Conservation (phyloP, 345 rosid species). For the Euphorbia tirucalli region DNA sequence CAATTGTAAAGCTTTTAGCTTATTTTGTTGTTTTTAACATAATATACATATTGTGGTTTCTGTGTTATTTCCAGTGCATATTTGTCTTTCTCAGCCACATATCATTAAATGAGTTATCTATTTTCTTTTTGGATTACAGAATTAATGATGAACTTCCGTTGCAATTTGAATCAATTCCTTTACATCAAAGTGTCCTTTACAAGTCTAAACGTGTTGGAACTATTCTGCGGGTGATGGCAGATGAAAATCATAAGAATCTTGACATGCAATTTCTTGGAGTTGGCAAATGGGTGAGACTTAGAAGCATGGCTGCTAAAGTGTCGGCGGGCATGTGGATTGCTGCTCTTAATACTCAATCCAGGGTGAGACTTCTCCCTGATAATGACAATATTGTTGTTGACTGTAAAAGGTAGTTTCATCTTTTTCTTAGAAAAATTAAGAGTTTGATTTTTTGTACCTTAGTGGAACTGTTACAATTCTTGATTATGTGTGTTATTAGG, state of each 20-base stretch:
- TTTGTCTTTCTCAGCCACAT: no score
- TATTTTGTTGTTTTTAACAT: no score
- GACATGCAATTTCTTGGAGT: not conserved
- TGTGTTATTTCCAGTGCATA: no score
- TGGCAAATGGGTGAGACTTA: constrained; percentile 23
- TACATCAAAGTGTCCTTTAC: no score
- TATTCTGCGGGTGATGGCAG: no score
- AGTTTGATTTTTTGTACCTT: not conserved
- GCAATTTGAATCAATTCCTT: no score
- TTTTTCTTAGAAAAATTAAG: not conserved
- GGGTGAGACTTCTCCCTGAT: constrained; percentile 16
- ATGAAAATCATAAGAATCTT: constrained; percentile 24
- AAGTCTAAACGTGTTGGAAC: no score
- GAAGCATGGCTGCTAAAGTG: constrained; percentile 10
- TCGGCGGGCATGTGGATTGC: constrained; percentile 14
- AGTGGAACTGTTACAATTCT: not conserved
- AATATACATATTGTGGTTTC: no score
- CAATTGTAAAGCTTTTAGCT: no score
- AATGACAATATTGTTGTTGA: constrained; percentile 10
- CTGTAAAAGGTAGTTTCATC: constrained; percentile 5
- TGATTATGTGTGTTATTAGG: constrained; percentile 11
- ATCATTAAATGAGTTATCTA: no score
- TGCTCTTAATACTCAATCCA: constrained; percentile 10
- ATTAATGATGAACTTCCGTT: no score
- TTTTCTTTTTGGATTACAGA: no score